Base-by-base conservation (phyloP, 1,284 basidiomycete species). In the Xerocomus cyaneibrunnescens region DNA sequence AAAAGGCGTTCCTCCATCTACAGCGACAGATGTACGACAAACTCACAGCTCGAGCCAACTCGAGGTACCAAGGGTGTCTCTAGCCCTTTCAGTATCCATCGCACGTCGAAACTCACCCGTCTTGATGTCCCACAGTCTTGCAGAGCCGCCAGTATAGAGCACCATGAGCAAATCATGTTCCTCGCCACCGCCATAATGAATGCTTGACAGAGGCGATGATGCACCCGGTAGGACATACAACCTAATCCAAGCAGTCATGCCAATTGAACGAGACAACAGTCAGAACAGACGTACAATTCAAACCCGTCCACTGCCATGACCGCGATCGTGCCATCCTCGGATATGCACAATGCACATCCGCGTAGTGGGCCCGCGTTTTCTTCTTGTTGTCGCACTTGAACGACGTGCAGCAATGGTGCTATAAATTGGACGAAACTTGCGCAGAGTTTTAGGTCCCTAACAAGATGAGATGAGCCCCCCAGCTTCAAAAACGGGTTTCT, bases 121-220 rank as follows among this genome's bases (percentile, higher is more conserved):
- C 52, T 84, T 81, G n/a, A 89, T 73, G 65, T 97, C 91, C 94
- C 96, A 99, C 1, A 95, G 72, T 27, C 96, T 77, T 3, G 90
- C 89, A 50, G 87, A 83, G 3, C 81, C 82, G 57, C 92, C 86
- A 2, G 77, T 76, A 65, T 97, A 98, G 1, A 87, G 73, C 7
- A 96, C 72, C 42, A 97, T 65, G 22, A 98, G 71, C 57, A 92
- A 86, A 50, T 89, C 79, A 19, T 65, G 65, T 16, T 66, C 65
- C 37, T 65, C 64, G 17, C 65, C 65, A 14, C 78, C 84, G 2
- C 83, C 79, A 2, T 92, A 69, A 57, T 84, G 91, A 21, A 96
- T 70, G 31, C 77, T 73, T 17, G 75, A 72, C 12, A 98, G 72
- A 0, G 84, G 81, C 0, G 84, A 80, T 5, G 79, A 76, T 3